phyloP scores from a whole-genome alignment of 179 eudicot genomes.

The Silene noctiflora region DNA sequence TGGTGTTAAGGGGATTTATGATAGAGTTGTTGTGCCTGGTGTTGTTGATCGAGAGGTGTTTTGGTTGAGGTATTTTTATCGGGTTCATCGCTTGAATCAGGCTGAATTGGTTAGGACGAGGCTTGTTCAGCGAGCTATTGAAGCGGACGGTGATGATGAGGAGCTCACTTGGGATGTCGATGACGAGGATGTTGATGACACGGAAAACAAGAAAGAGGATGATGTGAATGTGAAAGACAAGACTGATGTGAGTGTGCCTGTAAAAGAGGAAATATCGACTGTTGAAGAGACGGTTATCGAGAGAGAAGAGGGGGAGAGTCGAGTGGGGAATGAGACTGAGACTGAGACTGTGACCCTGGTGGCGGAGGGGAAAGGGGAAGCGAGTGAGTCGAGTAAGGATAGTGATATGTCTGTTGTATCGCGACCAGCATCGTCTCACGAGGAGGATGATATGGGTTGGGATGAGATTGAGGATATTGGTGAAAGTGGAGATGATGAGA shows the following conservation, averaged over 20 bases:
- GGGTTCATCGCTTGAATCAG: conserved; percentile 54
- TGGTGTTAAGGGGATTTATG: conserved; percentile 47
- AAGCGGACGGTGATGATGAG: conserved; percentile 74
- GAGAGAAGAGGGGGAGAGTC: conserved; percentile 10
- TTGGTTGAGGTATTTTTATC: conserved; percentile 73
- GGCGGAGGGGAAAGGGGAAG: conserved; percentile 36
- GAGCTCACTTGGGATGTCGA: conserved; percentile 40
- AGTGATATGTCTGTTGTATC: conserved; percentile 47
- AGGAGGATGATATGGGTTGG: conserved; percentile 82
- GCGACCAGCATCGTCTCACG: conserved; percentile 37
- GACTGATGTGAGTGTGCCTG: not conserved
- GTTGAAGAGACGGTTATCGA: not conserved
- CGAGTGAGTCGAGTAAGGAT: conserved; percentile 36
- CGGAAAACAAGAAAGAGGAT: not conserved
- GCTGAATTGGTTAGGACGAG: conserved; percentile 65
- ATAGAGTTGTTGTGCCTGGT: conserved; percentile 46
- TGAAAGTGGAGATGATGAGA: conserved; percentile 57
- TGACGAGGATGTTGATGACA: conserved; percentile 47
- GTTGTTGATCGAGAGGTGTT: conserved; percentile 54
- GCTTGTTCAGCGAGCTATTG: conserved; percentile 69
- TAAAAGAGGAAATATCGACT: too few species aligned
- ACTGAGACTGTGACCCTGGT: not conserved
- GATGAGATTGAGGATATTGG: conserved; percentile 86
- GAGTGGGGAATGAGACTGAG: conserved; percentile 23
- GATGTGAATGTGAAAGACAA: conserved; percentile 16